These are phyloP conservation scores for Phytophthora fragariaefolia DNA, from an alignment of 352 stramenopile species.

Conservation along the genomic window DNA sequence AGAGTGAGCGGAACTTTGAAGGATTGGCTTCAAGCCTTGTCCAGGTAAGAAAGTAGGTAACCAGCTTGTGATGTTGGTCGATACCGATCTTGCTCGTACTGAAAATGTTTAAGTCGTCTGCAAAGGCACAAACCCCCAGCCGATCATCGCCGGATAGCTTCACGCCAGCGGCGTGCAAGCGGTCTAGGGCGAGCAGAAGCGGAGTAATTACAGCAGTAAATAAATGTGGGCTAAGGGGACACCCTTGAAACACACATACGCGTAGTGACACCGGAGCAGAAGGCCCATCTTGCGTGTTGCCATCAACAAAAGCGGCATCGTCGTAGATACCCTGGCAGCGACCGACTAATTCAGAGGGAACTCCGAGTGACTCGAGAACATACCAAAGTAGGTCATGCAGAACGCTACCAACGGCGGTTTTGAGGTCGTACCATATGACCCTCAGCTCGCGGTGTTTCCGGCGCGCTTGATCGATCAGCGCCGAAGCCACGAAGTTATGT, in stretches of 20 bases:
- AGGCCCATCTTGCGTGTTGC: constrained; percentile 22
- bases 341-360: constrained; percentile 1
- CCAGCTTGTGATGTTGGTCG: neutral
- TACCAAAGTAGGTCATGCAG: constrained; percentile 25
- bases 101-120: neutral
- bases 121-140: neutral
- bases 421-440: constrained; percentile 37
- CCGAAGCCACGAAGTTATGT: constrained; percentile 36
- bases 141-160: neutral
- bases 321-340: constrained; percentile 17
- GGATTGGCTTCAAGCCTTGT: neutral
- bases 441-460: constrained; percentile 15
- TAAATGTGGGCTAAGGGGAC: constrained; percentile 34
- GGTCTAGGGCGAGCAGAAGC: constrained; percentile 19
- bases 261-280: constrained; percentile 20
- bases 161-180: too few species aligned
- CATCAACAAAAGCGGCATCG: constrained; percentile 15
- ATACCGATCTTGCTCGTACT: neutral
- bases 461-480: constrained; percentile 28
- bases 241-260: constrained; percentile 33
- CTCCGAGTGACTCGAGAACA: constrained; percentile 12
- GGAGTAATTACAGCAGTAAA: constrained; percentile 29
- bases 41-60: neutral
- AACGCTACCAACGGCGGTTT: constrained; percentile 34
- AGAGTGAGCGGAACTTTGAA: neutral